Base-by-base conservation (phyloP, 129 eudicot species). In the Artemisia argyi region DNA sequence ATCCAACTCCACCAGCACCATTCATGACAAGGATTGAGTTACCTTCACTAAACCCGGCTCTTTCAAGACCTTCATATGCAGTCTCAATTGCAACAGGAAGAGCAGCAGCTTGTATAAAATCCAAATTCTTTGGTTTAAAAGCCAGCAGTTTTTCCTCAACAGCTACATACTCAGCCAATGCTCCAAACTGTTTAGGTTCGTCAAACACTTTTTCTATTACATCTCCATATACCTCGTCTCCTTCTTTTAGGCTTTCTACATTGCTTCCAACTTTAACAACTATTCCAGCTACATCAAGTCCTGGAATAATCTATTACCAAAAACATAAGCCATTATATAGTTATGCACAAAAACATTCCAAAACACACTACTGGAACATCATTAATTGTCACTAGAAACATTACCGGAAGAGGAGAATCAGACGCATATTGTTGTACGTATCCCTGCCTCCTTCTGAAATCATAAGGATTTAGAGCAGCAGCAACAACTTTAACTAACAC, bases 1-100 rank as follows among this genome's bases (percentile, higher is more conserved):
- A 79, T 79, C 98, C 98, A 78, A 92, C 98, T 22, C 98, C 92
- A 77, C 98, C 95, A 48, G 96, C 89, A 71, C 97, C 98, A 39
- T 86, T 90, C 53, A 92, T 76, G 26, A 92, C 98, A 76, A 92
- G 92, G 46, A 93, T 82, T 4, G 97, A 87, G 82, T 93, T 82
- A 5, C 98, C 91, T 14, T 75, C 69, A 32, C 89, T 76, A 60
- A 90, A 89, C 3, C 85, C 89, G 15, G 98, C 86, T 63, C 70
- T 80, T 70, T 93, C 86, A 15, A 93, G 87, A 71, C 96, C 98
- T 87, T 89, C 96, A 78, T 89, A 80, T 0, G 96, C 96, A 12
- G 96, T 92, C 77, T 81, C 87, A 26, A 93, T 84, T 6, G 96
- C 98, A 28, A 93, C 91, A 68, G 98, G 95, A 11, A 93, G 86